These are phyloP conservation scores for Coccomyxa sp. DNA, from an alignment of 139 green algal genomes.

Conservation along the genomic window DNA sequence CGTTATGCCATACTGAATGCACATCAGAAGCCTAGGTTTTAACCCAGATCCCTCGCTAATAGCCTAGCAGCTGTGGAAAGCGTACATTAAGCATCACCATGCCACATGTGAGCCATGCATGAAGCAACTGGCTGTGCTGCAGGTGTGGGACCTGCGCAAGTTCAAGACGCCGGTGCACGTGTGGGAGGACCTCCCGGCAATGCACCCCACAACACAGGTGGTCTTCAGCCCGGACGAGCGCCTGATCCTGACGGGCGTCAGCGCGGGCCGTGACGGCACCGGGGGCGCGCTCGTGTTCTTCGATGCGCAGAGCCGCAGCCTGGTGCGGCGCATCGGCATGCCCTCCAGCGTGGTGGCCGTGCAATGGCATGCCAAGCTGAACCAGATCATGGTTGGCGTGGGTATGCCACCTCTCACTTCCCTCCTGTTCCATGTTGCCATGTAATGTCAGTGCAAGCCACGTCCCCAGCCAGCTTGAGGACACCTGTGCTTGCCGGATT, in stretches of 20 bases:
- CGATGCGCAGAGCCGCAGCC: conserved; percentile 10
- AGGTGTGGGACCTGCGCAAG: conserved; percentile 68
- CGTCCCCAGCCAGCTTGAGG: no score
- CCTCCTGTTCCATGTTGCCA: no score
- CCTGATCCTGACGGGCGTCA: conserved; percentile 70
- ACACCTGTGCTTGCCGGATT: no score
- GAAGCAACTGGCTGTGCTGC: conserved; percentile 11
- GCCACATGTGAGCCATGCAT: no score
- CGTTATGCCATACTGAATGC: no score
- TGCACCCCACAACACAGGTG: conserved; percentile 41
- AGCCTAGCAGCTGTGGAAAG: no score
- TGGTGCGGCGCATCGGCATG: conserved; percentile 58
- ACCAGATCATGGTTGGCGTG: conserved; percentile 89
- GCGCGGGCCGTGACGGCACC: conserved; percentile 15
- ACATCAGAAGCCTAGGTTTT: no score
- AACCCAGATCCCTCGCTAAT: no score
- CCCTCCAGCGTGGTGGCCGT: conserved; percentile 52
- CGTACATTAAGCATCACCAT: not conserved
- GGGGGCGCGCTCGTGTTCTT: conserved; percentile 38
- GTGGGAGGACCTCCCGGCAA: conserved; percentile 57
- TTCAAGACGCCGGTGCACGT: conserved; percentile 66
- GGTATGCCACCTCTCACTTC: conserved; percentile 37
- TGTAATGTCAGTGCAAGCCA: no score
- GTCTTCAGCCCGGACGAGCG: conserved; percentile 74
- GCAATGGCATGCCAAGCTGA: conserved; percentile 85